phyloP scores from a whole-genome alignment of 116 monocot genomes.

The Dioscorea cayenensis region DNA sequence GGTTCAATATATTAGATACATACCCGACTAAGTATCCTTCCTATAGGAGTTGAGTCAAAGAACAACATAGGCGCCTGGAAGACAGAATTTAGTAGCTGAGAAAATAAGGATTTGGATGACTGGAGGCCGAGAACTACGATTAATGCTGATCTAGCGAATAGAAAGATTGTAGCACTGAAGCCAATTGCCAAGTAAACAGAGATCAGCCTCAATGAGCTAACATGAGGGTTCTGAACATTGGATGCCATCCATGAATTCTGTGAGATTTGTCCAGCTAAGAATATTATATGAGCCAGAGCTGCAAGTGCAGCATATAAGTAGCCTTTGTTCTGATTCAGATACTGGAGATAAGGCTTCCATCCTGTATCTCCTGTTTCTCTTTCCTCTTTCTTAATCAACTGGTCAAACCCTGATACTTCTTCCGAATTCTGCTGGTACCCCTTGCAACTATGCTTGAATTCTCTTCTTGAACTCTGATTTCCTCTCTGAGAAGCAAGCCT shows the following conservation, averaged over 20 bases:
- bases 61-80: conserved; percentile 84
- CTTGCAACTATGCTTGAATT: conserved; percentile 13
- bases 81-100: conserved; percentile 53
- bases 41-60: conserved; percentile 81
- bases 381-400: conserved; percentile 89
- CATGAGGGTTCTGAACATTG: conserved; percentile 69
- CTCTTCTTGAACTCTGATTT: conserved; percentile 11
- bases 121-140: conserved; percentile 61
- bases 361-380: conserved; percentile 61
- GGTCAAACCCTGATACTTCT: conserved; percentile 25
- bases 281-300: conserved; percentile 45
- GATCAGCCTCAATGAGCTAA: conserved; percentile 52
- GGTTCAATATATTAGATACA: neutral
- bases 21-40: conserved; percentile 77
- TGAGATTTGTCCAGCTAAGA: conserved; percentile 60
- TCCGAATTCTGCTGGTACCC: conserved; percentile 7
- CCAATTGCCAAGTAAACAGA: conserved; percentile 68
- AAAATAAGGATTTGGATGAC: conserved; percentile 73
- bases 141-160: conserved; percentile 49
- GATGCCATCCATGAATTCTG: conserved; percentile 93
- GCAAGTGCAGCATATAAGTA: conserved; percentile 41
- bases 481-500: conserved; percentile 11
- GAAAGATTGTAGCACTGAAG: conserved; percentile 39
- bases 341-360: conserved; percentile 63
- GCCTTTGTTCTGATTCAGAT: conserved; percentile 73